Evolutionary conservation across 768 basidiomycete genomes (phyloP).

Genomic region (Dioszegia aurantiaca): DNA sequence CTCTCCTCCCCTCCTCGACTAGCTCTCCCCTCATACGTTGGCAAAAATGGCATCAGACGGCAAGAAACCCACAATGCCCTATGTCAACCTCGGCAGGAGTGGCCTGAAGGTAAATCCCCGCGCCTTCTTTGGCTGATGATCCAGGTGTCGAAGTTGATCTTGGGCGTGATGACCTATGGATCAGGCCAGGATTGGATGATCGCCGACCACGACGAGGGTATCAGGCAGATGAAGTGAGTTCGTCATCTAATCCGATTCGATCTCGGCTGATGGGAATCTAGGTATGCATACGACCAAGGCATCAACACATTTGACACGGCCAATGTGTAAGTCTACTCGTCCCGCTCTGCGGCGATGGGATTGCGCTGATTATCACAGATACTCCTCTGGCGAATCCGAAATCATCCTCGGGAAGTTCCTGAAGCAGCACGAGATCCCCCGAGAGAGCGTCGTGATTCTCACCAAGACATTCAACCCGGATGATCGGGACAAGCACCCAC

Average conservation of each 20-base stretch:
- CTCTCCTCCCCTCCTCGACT: too few relatives aligned
- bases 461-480: slow-evolving; percentile 59
- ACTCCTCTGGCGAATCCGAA: slow-evolving; percentile 44
- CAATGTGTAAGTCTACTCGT: slow-evolving; percentile 2
- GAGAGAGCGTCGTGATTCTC: slow-evolving; percentile 76
- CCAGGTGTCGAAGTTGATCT: slow-evolving; percentile 65
- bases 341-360: neutral
- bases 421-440: slow-evolving; percentile 64
- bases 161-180: slow-evolving; percentile 66
- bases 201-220: slow-evolving; percentile 40
- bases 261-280: neutral
- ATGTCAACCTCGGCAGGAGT: slow-evolving; percentile 44
- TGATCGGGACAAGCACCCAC: slow-evolving; percentile 35
- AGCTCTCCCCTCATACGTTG: neutral
- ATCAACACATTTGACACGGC: slow-evolving; percentile 24
- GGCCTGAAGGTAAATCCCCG: slow-evolving; percentile 38
- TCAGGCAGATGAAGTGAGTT: slow-evolving; percentile 36
- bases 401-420: slow-evolving; percentile 71
- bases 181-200: slow-evolving; percentile 61
- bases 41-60: neutral
- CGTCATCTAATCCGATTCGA: neutral
- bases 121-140: slow-evolving; percentile 46
- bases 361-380: slow-evolving; percentile 17
- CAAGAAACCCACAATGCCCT: slow-evolving; percentile 31
- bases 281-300: slow-evolving; percentile 42